A percentile compares a stretch with the other conserved stretches of the same genome.
phyloP scores from a whole-genome alignment of 352 stramenopile genomes.

The Globisporangium paroecandrum region DNA sequence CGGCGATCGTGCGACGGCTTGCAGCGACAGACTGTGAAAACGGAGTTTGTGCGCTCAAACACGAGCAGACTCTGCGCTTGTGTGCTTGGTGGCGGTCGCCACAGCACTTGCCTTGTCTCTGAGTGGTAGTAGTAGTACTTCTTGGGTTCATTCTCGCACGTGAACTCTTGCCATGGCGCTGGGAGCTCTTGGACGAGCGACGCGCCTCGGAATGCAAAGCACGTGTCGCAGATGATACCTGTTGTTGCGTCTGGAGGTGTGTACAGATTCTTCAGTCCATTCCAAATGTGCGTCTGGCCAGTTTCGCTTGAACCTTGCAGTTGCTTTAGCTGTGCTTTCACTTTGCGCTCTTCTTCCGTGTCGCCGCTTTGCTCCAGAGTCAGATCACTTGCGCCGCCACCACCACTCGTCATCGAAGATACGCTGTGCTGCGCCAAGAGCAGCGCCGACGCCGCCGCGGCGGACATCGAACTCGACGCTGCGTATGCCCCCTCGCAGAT shows the following conservation, averaged over 20 bases:
- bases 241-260: slow-evolving; percentile 39
- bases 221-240: slow-evolving; percentile 49
- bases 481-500: slow-evolving; percentile 41
- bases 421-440: slow-evolving; percentile 30
- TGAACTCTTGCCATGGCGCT: slow-evolving; percentile 43
- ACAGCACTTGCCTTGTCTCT: slow-evolving; percentile 36
- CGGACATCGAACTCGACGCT: slow-evolving; percentile 20
- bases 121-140: slow-evolving; percentile 60
- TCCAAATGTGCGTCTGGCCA: slow-evolving; percentile 15
- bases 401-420: not conserved
- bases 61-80: slow-evolving; percentile 39
- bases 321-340: slow-evolving; percentile 1
- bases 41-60: slow-evolving; percentile 57
- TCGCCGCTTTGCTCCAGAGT: not conserved
- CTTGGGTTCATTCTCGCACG: slow-evolving; percentile 31
- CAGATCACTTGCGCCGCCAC: not conserved
- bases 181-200: slow-evolving; percentile 33
- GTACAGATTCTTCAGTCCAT: slow-evolving; percentile 47
- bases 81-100: slow-evolving; percentile 34
- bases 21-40: slow-evolving; percentile 54
- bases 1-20: slow-evolving; percentile 52
- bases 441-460: slow-evolving; percentile 25
- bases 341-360: not conserved
- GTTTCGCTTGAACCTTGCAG: not conserved
- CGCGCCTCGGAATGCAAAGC: slow-evolving; percentile 38